Evolutionary conservation across 345 rosid genomes (phyloP), one percentile per base, ranked within the genome.

Genomic region (Lumnitzera racemosa): DNA sequence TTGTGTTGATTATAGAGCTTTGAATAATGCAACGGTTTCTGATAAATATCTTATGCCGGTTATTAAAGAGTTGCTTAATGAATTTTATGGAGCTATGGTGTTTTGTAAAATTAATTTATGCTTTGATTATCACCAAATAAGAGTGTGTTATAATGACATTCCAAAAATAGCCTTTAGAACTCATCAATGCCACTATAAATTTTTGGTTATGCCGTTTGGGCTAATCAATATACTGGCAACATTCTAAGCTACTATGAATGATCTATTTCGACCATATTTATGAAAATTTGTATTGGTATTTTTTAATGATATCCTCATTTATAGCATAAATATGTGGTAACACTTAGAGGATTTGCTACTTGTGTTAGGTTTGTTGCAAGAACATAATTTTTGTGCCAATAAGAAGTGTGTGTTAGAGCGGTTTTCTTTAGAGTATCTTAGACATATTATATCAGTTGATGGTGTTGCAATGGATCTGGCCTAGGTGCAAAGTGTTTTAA

Each of bases 151-250:
- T 3, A 0, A 11, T 5, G 55, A 61, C 2, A 43, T 36, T 2
- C 2, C 12, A 0, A 52, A 62, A 12, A 54, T 50, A 0, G 15
- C 66, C 11, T 62, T 62, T 23, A 3, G 43, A 0, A 53, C 66
- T 3, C 15, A 51, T 17, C 9, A 27, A 6, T 57, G 65, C 2
- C 65, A 61, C 14, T 61, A 29, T 3, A 47, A 62, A 46, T 62
- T 52, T 4, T 10, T 52, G 2, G 47, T 61, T 3, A 49, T 49
- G 51, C 51, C 51, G 3, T 49, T 49, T 49, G 51, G 51, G 3
- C 51, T 49, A 4, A 49, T 3, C 5, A 49, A 49, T 49, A 12
- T 11, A 3, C 12, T 12, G 8, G 1, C 51, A 49, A 13, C 51
- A 3, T 49, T 49, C 12, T 16, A 49, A 49, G 5, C 15, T 3